A percentile compares a stretch with the other conserved stretches of the same genome.
Evolutionary conservation across 495 filamentous ascomycete genomes (phyloP).

Genomic region (Clavariopsis aquatica): DNA sequence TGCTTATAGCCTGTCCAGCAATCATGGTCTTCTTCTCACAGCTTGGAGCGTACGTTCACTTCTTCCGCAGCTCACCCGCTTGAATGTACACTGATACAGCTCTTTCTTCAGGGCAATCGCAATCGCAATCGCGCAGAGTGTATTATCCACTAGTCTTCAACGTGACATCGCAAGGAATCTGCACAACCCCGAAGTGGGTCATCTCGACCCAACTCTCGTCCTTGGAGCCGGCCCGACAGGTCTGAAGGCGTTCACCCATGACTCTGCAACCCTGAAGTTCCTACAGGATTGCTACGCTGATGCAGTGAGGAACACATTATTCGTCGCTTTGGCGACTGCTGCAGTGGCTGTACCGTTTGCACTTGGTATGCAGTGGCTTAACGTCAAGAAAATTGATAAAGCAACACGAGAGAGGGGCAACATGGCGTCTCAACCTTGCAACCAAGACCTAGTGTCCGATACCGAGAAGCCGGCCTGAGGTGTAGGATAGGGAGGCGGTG

Average conservation of each 20-base stretch:
- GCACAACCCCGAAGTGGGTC: background rate
- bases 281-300: background rate
- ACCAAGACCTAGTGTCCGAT: background rate
- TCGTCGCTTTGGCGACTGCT: background rate
- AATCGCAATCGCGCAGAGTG: slow-evolving; percentile 7
- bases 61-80: background rate
- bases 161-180: background rate
- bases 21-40: slow-evolving; percentile 18
- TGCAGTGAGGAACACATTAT: background rate
- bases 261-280: background rate
- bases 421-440: background rate
- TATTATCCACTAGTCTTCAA: background rate
- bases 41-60: slow-evolving; percentile 6
- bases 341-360: background rate
- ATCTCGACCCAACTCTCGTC: background rate
- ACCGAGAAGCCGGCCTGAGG: background rate
- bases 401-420: background rate
- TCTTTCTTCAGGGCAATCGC: slow-evolving; percentile 8
- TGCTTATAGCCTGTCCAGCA: background rate
- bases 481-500: slow-evolving; percentile 1
- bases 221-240: slow-evolving; percentile 1
- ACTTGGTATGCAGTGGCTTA: slow-evolving; percentile 10
- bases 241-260: background rate
- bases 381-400: slow-evolving; percentile 4
- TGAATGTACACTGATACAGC: background rate